Conservation (phyloP, 257 asterid species). For the Prunella vulgaris region DNA sequence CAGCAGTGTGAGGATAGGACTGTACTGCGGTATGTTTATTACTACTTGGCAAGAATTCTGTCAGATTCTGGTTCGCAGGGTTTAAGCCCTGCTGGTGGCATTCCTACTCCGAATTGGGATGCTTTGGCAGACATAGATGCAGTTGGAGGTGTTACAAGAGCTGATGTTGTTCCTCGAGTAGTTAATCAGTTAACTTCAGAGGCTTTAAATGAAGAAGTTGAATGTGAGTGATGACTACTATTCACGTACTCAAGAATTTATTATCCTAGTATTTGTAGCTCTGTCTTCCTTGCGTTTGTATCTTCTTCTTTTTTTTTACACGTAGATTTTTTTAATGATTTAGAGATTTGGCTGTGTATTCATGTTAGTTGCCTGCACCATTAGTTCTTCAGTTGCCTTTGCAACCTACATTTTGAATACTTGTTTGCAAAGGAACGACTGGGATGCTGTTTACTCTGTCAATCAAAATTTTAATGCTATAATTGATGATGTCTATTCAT, state of each 20-base stretch:
- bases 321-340: background rate
- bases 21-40: slow-evolving; percentile 91
- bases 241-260: slow-evolving; percentile 2
- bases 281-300: slow-evolving; percentile 12
- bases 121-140: slow-evolving; percentile 99
- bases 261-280: slow-evolving; percentile 20
- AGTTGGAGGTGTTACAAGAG: slow-evolving; percentile 98
- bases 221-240: slow-evolving; percentile 49
- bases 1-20: slow-evolving; percentile 99
- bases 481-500: background rate
- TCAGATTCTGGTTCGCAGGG: slow-evolving; percentile 98
- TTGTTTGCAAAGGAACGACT: background rate
- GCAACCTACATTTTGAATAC: background rate
- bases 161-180: slow-evolving; percentile 96
- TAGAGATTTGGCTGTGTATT: background rate
- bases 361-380: slow-evolving; percentile 1
- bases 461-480: background rate
- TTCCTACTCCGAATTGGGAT: slow-evolving; percentile 99
- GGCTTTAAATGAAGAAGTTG: slow-evolving; percentile 88
- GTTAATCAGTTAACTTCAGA: slow-evolving; percentile 78
- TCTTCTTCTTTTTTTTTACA: background rate
- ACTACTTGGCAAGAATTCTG: slow-evolving; percentile 93
- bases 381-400: background rate
- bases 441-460: background rate
- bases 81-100: slow-evolving; percentile 94